Percentiles rank a stretch among this genome's conserved stretches.
phyloP scores from a whole-genome alignment of 139 green algal genomes.

The Chlorella sp. region DNA sequence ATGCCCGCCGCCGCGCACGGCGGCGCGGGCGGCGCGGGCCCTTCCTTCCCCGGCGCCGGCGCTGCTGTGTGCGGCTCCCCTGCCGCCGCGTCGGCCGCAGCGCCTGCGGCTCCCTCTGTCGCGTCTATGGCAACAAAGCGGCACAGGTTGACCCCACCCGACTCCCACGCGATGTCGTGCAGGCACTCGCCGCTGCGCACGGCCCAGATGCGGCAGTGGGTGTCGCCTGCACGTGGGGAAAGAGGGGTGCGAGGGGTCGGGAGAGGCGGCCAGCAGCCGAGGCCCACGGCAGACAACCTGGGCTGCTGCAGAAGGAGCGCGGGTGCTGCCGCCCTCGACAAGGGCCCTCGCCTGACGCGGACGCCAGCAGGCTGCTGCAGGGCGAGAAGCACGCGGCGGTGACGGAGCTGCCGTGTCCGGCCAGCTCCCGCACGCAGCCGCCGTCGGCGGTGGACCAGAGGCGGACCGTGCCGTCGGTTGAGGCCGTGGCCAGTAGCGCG shows the following conservation, averaged over 20 bases:
- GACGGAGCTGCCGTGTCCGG: background rate
- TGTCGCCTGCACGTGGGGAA: background rate
- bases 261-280: background rate
- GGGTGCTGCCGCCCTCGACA: background rate
- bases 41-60: background rate
- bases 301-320: background rate
- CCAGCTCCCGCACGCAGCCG: background rate
- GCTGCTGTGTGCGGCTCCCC: background rate
- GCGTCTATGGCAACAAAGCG: conserved; percentile 9
- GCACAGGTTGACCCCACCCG: conserved; percentile 24
- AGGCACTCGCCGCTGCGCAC: background rate
- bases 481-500: background rate
- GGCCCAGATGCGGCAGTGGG: background rate
- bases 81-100: background rate
- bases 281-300: background rate
- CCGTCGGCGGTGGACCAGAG: background rate
- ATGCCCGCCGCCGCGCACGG: background rate
- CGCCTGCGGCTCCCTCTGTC: background rate
- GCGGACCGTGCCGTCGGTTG: background rate
- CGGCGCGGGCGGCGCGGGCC: no score
- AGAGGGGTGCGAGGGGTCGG: background rate
- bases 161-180: conserved; percentile 31
- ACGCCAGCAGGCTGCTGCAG: background rate
- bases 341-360: background rate
- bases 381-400: background rate